Conservation (phyloP, 148 eudicot species). For the Agrostemma githago region DNA sequence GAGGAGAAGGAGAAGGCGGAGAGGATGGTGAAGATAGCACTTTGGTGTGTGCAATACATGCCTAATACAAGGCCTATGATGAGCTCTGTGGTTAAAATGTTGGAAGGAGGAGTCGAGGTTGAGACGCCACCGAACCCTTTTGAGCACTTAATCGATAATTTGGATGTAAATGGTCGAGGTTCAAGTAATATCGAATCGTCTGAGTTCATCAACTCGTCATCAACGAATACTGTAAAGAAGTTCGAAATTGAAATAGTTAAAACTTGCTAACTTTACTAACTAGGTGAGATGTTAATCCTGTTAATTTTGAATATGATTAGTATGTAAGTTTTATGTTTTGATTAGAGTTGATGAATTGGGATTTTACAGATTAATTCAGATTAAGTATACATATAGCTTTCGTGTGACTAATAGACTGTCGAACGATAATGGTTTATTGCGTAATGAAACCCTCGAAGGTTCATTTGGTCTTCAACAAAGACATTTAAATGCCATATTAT, state of each 20-base stretch:
- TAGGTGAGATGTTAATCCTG: too few species aligned
- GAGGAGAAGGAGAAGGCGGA: constrained; percentile 19
- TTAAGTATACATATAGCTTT: too few species aligned
- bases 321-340: too few species aligned
- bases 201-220: neutral
- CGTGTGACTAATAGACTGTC: too few species aligned
- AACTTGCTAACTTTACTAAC: neutral
- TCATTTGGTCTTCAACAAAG: too few species aligned
- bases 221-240: neutral
- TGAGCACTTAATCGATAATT: constrained; percentile 16
- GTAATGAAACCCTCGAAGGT: too few species aligned
- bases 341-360: too few species aligned
- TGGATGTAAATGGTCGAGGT: neutral
- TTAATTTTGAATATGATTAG: too few species aligned
- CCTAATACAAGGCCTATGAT: constrained; percentile 29
- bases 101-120: constrained; percentile 28
- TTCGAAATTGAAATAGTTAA: neutral
- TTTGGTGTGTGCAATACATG: constrained; percentile 35
- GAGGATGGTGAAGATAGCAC: constrained; percentile 27
- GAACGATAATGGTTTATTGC: too few species aligned
- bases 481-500: too few species aligned
- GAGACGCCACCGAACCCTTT: constrained; percentile 35
- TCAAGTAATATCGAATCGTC: neutral
- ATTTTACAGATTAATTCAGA: too few species aligned
- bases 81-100: constrained; percentile 30